Percentiles rank a stretch among this genome's conserved stretches.
Evolutionary conservation across 192 early-diverging fungal species (phyloP).

Genomic region (Coemansia erecta): DNA sequence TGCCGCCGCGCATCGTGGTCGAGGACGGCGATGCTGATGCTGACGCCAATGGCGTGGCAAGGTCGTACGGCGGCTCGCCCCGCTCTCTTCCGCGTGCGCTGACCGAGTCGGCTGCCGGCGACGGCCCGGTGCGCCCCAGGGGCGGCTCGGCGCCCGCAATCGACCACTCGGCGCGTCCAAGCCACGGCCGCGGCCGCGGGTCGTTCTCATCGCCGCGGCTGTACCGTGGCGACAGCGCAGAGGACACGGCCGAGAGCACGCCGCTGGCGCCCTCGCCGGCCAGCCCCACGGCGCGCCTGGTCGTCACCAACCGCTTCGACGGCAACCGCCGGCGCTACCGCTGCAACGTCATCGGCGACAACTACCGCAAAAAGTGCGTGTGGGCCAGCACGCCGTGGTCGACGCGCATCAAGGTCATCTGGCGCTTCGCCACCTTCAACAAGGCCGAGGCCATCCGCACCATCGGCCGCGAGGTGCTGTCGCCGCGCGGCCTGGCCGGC

Average conservation of each 20-base stretch:
- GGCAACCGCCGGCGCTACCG: constrained; percentile 45
- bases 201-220: no score
- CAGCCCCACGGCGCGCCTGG: background rate
- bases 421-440: constrained; percentile 50
- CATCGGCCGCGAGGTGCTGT: constrained; percentile 48
- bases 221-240: no score
- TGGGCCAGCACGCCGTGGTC: constrained; percentile 52
- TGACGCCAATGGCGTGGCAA: no score
- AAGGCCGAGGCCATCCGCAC: constrained; percentile 51
- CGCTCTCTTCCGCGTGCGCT: no score
- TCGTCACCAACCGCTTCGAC: constrained; percentile 30
- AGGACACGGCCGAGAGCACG: background rate
- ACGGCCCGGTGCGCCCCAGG: no score
- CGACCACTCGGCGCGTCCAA: no score
- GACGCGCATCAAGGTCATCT: constrained; percentile 46
- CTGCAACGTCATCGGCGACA: constrained; percentile 53
- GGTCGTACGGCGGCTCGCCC: no score
- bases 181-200: no score
- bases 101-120: no score
- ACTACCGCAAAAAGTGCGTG: constrained; percentile 51
- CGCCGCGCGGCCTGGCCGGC: constrained; percentile 46
- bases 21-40: no score
- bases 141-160: no score
- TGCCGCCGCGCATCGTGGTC: background rate
- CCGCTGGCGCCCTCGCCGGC: background rate